A percentile compares a stretch with the other conserved stretches of the same genome.
phyloP scores from a whole-genome alignment of 768 basidiomycete species.

The Tulasnella sp. region DNA sequence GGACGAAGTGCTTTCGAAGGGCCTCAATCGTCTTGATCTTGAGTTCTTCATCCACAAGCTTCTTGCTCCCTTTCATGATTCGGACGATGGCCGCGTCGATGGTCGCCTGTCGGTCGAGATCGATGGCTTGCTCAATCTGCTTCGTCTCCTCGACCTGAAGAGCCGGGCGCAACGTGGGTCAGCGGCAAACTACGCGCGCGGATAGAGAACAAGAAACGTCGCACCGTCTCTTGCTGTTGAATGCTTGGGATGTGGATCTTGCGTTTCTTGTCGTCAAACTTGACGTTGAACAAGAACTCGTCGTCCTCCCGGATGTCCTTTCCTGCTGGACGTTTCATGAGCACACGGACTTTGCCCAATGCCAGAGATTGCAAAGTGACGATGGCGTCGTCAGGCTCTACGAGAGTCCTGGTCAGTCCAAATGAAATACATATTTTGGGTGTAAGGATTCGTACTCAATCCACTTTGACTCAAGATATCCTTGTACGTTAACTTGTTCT shows the following conservation, averaged over 20 bases:
- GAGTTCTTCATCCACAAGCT: conserved; percentile 65
- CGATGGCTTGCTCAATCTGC: conserved; percentile 71
- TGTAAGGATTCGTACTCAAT: conserved; percentile 47
- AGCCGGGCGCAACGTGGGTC: background rate
- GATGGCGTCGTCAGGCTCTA: conserved; percentile 63
- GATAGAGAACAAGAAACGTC: background rate
- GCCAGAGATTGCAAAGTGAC: conserved; percentile 87
- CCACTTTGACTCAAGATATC: conserved; percentile 57
- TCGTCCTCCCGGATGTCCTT: conserved; percentile 69
- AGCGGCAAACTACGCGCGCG: background rate
- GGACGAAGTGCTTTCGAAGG: conserved; percentile 78
- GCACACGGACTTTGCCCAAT: conserved; percentile 78
- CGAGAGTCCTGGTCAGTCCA: background rate
- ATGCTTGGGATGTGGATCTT: conserved; percentile 93
- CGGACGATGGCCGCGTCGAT: conserved; percentile 94
- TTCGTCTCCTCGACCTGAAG: conserved; percentile 74
- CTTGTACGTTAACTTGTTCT: conserved; percentile 43
- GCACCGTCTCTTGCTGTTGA: conserved; percentile 82
- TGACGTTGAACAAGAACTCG: conserved; percentile 67
- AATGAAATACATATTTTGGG: background rate
- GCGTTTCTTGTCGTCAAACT: conserved; percentile 64
- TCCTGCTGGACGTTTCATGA: conserved; percentile 68
- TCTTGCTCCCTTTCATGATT: conserved; percentile 89
- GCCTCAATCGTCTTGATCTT: conserved; percentile 76
- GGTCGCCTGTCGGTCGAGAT: conserved; percentile 73